Conservation (phyloP, 257 asterid species). For the Solanum chaucha region DNA sequence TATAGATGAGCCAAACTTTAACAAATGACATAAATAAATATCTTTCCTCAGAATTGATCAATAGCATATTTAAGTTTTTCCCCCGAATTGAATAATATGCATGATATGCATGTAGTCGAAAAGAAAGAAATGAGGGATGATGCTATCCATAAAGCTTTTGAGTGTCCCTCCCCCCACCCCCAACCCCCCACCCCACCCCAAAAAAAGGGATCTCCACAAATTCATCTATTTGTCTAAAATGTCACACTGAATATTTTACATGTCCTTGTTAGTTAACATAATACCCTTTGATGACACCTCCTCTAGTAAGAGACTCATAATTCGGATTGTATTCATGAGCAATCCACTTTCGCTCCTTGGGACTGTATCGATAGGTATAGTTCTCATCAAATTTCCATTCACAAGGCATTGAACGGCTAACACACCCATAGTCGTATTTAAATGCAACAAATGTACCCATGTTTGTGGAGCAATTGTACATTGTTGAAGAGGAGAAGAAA, state of each 20-base stretch:
- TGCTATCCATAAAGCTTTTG: neutral
- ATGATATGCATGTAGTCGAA: neutral
- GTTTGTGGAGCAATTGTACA: constrained; percentile 40
- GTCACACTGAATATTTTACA: neutral
- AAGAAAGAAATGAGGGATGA: neutral
- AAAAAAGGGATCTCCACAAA: neutral
- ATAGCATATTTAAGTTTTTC: neutral
- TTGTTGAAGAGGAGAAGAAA: neutral
- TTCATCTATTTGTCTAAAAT: neutral
- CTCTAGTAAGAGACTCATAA: constrained; percentile 47
- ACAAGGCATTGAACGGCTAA: constrained; percentile 5
- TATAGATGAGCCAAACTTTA: neutral
- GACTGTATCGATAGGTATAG: constrained; percentile 26
- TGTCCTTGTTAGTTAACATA: constrained; percentile 12
- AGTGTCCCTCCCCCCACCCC: neutral
- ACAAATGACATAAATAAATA: neutral
- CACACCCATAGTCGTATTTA: constrained; percentile 30
- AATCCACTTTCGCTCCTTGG: constrained; percentile 7
- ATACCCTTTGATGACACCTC: constrained; percentile 11
- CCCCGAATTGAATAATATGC: neutral
- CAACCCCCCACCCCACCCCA: too few species aligned
- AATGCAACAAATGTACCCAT: constrained; percentile 60
- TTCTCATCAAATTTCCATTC: constrained; percentile 59
- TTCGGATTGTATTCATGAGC: constrained; percentile 37
- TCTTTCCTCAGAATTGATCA: too few species aligned